These are phyloP conservation scores for Theobroma grandiflorum DNA, from an alignment of 441 rosid species.

Conservation along the genomic window DNA sequence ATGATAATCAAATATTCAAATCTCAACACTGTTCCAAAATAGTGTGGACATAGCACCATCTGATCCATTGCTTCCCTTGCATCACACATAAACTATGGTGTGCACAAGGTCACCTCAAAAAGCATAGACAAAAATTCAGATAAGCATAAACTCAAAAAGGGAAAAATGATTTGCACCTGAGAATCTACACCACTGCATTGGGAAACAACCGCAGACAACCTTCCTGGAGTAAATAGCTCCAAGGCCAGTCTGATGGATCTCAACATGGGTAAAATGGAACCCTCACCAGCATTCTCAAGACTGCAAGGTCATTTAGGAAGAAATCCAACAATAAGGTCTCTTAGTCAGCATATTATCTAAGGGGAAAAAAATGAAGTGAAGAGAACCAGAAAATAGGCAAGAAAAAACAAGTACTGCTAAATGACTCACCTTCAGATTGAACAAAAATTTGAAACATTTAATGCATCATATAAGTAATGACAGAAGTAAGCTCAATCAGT, in stretches of 20 bases:
- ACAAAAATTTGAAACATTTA: not conserved
- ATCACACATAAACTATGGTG: not conserved
- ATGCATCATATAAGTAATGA: not conserved
- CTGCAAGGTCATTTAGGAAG: constrained; percentile 57
- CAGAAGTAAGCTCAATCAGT: constrained; percentile 12
- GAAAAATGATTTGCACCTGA: constrained; percentile 60
- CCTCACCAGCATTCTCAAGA: constrained; percentile 98
- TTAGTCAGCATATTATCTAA: not conserved
- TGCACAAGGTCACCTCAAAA: constrained; percentile 1
- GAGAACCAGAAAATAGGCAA: not conserved
- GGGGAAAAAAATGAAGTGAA: not conserved
- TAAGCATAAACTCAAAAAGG: not conserved
- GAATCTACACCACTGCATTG: constrained; percentile 60
- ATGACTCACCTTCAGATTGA: not conserved
- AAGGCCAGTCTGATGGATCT: constrained; percentile 79
- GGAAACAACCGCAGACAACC: constrained; percentile 55
- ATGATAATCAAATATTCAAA: not conserved
- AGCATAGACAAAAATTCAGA: constrained; percentile 15
- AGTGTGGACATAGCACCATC: not conserved
- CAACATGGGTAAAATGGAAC: constrained; percentile 86
- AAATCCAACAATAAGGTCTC: constrained; percentile 15
- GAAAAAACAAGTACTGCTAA: constrained; percentile 2
- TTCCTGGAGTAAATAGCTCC: constrained; percentile 67
- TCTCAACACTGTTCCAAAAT: not conserved
- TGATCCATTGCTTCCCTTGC: not conserved